Conservation (phyloP, 2,329 filamentous ascomycete genomes). For the Hypoxylon sp. region DNA sequence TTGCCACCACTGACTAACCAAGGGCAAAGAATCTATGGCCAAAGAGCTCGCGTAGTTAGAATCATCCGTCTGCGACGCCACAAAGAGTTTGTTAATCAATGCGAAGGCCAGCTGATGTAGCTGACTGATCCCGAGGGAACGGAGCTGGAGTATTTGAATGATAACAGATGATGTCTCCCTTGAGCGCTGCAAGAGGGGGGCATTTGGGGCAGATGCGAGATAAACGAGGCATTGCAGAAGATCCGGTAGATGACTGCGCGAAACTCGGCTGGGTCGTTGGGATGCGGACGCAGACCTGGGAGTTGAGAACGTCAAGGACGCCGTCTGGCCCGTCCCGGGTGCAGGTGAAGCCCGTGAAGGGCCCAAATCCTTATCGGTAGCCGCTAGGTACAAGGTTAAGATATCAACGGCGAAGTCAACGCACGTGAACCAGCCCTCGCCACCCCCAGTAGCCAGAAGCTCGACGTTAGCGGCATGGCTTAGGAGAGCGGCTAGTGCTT, state of each 20-base stretch:
- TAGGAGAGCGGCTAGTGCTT: conserved; percentile 78
- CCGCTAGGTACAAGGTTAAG: conserved; percentile 68
- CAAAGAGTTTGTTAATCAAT: conserved; percentile 79
- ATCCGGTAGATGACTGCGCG: conserved; percentile 62
- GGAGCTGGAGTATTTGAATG: conserved; percentile 73
- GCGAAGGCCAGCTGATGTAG: conserved; percentile 82
- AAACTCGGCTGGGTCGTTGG: conserved; percentile 50
- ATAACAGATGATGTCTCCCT: conserved; percentile 70
- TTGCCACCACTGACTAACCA: conserved; percentile 84
- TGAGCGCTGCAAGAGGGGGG: conserved; percentile 72
- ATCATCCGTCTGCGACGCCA: conserved; percentile 77
- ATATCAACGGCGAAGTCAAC: conserved; percentile 79
- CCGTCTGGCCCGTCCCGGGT: conserved; percentile 55
- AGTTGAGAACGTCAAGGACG: conserved; percentile 53
- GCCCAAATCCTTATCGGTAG: conserved; percentile 56
- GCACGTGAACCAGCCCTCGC: conserved; percentile 76
- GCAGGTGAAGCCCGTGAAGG: conserved; percentile 64
- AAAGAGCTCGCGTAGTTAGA: conserved; percentile 72
- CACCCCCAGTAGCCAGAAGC: conserved; percentile 72
- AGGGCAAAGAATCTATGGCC: conserved; percentile 74
- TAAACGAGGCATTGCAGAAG: conserved; percentile 76
- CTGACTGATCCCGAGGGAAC: conserved; percentile 70
- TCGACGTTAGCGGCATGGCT: conserved; percentile 84
- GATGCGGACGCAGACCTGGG: conserved; percentile 51
- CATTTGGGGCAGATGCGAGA: conserved; percentile 76